Evolutionary conservation across 176 grass and related monocot genomes (phyloP), one percentile per base, ranked within the genome.

Genomic region (Cymbopogon citratus): DNA sequence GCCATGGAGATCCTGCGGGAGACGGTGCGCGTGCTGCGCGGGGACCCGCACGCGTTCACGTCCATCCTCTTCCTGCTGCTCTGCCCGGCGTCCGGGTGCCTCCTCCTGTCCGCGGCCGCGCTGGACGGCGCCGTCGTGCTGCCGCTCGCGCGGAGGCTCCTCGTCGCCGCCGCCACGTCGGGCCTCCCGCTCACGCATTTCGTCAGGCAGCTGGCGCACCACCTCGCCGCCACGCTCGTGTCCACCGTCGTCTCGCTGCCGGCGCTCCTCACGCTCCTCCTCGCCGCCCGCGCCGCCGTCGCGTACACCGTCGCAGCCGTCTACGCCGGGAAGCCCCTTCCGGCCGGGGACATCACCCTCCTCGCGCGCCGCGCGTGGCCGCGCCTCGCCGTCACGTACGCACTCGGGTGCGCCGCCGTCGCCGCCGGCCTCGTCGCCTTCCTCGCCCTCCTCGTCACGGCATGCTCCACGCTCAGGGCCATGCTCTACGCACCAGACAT

Each of bases 1-100:
- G 90, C 92, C 19, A 76, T 98, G 44, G 95, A 95, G 86, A 94
- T 98, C 87, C 87, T 98, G 66, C 81, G 90, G 49, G 92, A 98
- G 87, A 91, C 95, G 21, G 88, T 93, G 65, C 86, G 95, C 21
- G 87, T 98, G 86, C 95, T 98, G 78, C 95, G 95, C 18, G 83
- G 84, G 3, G 92, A 98, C 73, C 92, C 95, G 35, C 81, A 91
- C 79, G 74, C 85, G 25, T 98, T 98, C 88, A 89, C 88, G 39
- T 81, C 87, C 52, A 76, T 87, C 49, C 92, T 98, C 52, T 87
- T 87, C 88, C 88, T 94, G 71, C 86, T 98, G 80, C 83, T 98
- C 71, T 98, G 92, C 84, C 95, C 95, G 60, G 95, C 91, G 54
- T 93, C 95, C 14, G 88, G 88, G 5, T 76, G 78, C 77, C 83